Conservation (phyloP, 1,284 basidiomycete species). For the Boletus smithii region DNA sequence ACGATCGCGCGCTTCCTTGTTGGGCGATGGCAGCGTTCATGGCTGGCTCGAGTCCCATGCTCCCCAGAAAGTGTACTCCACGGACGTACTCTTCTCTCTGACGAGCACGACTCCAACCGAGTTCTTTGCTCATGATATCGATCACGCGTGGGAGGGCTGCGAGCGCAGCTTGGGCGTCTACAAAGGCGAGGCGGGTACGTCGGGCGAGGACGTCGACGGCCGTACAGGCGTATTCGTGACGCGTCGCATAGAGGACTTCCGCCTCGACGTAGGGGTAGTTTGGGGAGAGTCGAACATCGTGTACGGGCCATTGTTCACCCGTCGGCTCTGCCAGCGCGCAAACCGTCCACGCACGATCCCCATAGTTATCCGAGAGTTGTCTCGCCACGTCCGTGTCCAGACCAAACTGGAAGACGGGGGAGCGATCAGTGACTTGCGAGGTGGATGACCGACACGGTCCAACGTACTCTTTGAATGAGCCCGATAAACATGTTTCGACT, state of each 20-base stretch:
- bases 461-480: slow-evolving; percentile 79
- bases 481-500: slow-evolving; percentile 96
- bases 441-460: background rate
- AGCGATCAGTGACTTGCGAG: background rate
- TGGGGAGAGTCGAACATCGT: slow-evolving; percentile 74
- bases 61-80: slow-evolving; percentile 63
- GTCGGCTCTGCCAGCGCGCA: slow-evolving; percentile 80
- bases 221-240: slow-evolving; percentile 88
- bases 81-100: slow-evolving; percentile 59
- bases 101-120: slow-evolving; percentile 68
- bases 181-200: slow-evolving; percentile 87
- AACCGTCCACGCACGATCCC: slow-evolving; percentile 95
- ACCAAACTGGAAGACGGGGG: slow-evolving; percentile 56
- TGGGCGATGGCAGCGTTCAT: background rate
- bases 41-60: slow-evolving; percentile 68
- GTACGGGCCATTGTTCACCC: slow-evolving; percentile 79
- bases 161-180: slow-evolving; percentile 86
- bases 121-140: slow-evolving; percentile 87
- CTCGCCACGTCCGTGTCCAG: slow-evolving; percentile 90
- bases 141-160: slow-evolving; percentile 84
- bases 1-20: no score
- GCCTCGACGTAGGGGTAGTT: slow-evolving; percentile 92
- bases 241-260: slow-evolving; percentile 88
- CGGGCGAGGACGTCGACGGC: slow-evolving; percentile 92
- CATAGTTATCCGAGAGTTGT: slow-evolving; percentile 92